phyloP scores from a whole-genome alignment of 352 stramenopile genomes.

The Phytophthora pinifolia region DNA sequence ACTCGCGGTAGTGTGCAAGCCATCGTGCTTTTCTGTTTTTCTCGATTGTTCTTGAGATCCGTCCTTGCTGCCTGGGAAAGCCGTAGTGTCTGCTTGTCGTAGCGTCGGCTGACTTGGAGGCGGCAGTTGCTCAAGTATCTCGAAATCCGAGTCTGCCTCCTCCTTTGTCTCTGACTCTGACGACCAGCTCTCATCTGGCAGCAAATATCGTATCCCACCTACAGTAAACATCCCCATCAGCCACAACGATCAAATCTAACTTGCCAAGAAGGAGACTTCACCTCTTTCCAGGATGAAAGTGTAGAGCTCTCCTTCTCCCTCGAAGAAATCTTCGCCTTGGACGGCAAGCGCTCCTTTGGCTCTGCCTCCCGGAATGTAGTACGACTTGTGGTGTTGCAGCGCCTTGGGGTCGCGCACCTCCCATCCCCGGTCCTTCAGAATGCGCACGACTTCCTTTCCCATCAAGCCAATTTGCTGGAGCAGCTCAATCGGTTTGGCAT shows the following conservation, averaged over 20 bases:
- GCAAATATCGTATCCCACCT: constrained; percentile 21
- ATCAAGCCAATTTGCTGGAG: constrained; percentile 21
- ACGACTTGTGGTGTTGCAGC: constrained; percentile 23
- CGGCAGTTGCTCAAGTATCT: constrained; percentile 4
- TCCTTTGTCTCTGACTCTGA: constrained; percentile 13
- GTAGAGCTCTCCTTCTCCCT: constrained; percentile 25
- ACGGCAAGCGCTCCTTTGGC: constrained; percentile 9
- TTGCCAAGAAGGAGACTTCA: neutral
- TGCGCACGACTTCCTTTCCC: constrained; percentile 25
- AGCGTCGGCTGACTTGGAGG: neutral
- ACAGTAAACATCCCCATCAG: neutral
- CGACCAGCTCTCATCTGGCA: constrained; percentile 13
- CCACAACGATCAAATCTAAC: neutral
- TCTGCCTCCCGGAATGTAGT: constrained; percentile 18
- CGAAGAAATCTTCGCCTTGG: constrained; percentile 22
- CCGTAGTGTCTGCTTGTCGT: neutral
- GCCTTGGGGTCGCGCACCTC: constrained; percentile 19
- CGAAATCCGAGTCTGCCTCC: constrained; percentile 5
- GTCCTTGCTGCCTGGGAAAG: neutral
- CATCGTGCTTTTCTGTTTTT: neutral
- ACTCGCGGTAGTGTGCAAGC: neutral
- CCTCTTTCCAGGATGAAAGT: constrained; percentile 21
- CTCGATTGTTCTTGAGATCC: neutral
- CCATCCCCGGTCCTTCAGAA: constrained; percentile 17
- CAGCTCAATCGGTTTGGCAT: constrained; percentile 15